Percentiles rank a stretch among this genome's conserved stretches.
phyloP scores from a whole-genome alignment of 331 rosid species.

The Prunus yedoensis region DNA sequence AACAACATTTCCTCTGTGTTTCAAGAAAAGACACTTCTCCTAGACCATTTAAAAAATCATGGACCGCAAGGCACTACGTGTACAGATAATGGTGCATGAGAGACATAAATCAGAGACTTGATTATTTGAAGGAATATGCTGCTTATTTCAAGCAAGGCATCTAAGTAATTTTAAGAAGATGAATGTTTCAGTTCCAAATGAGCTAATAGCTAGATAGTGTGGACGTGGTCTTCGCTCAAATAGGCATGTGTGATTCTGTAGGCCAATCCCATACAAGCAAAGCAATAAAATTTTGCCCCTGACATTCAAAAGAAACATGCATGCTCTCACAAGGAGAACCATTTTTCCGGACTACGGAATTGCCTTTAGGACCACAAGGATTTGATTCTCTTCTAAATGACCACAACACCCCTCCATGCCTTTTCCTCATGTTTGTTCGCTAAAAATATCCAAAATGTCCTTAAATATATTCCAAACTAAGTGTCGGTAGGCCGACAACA shows the following conservation, averaged over 20 bases:
- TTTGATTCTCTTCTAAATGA: slow-evolving; percentile 31
- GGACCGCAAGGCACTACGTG: not conserved
- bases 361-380: slow-evolving; percentile 42
- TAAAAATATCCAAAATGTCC: slow-evolving; percentile 41
- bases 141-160: not conserved
- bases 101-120: not conserved
- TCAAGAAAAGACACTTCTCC: not conserved
- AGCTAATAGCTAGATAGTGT: not conserved
- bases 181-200: not conserved
- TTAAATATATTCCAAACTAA: slow-evolving; percentile 20
- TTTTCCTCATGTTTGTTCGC: not conserved
- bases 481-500: slow-evolving; percentile 81
- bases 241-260: slow-evolving; percentile 16
- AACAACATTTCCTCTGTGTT: not conserved
- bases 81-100: not conserved
- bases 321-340: not conserved
- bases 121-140: not conserved
- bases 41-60: not conserved
- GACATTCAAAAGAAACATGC: slow-evolving; percentile 32
- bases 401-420: slow-evolving; percentile 29
- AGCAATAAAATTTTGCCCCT: not conserved
- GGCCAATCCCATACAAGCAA: slow-evolving; percentile 15
- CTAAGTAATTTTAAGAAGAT: slow-evolving; percentile 3
- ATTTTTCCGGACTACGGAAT: slow-evolving; percentile 59
- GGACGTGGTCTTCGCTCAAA: not conserved